Conservation (phyloP, 345 rosid species). For the Corymbia maculata region DNA sequence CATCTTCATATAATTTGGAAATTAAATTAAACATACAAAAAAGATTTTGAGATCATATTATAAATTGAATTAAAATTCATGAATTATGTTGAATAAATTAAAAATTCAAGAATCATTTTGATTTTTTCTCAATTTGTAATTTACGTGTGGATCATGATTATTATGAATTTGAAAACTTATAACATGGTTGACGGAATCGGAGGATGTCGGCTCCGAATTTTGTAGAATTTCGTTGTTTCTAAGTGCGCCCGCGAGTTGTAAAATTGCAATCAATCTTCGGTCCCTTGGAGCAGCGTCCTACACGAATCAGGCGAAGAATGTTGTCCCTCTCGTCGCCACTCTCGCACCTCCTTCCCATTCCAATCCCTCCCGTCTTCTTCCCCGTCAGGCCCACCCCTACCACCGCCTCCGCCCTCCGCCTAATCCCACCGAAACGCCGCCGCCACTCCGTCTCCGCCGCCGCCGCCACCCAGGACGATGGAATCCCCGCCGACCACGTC, state of each 20-base stretch:
- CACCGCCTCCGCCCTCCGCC: neutral
- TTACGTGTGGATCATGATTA: neutral
- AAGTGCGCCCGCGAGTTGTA: neutral
- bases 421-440: constrained; percentile 1
- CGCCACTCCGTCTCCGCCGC: neutral
- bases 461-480: constrained; percentile 31
- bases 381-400: neutral
- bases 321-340: neutral
- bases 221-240: neutral
- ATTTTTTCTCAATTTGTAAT: neutral
- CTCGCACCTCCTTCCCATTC: neutral
- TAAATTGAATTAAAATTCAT: rapidly evolving
- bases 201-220: neutral
- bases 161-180: neutral
- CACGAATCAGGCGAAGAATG: neutral
- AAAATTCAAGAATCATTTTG: too few species aligned
- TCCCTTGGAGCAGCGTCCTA: neutral
- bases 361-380: neutral
- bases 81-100: too few species aligned
- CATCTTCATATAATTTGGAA: too few species aligned
- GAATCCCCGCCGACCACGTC: constrained; percentile 61
- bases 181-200: neutral
- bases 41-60: rapidly evolving
- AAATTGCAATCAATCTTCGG: neutral
- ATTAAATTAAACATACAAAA: too few species aligned